phyloP scores from a whole-genome alignment of 805 yeast genomes.

The Lipomyces spencermartinsiae region DNA sequence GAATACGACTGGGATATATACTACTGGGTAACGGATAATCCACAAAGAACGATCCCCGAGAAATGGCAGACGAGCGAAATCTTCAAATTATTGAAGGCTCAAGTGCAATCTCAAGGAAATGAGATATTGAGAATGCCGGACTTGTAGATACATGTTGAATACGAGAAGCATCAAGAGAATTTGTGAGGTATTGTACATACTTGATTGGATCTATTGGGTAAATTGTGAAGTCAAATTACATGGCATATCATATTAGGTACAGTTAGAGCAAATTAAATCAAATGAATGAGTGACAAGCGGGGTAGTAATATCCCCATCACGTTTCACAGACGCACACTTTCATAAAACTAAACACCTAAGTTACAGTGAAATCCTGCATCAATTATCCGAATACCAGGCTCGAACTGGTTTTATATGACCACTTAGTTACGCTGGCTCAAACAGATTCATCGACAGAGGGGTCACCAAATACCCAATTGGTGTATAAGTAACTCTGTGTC shows the following conservation, averaged over 20 bases:
- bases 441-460: no score
- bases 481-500: no score
- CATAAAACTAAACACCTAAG: no score
- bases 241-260: neutral
- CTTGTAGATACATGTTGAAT: slow-evolving; percentile 44
- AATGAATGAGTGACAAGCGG: no score
- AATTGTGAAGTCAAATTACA: neutral
- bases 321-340: no score
- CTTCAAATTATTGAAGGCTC: slow-evolving; percentile 68
- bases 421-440: no score
- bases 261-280: no score
- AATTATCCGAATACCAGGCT: no score
- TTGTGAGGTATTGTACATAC: neutral
- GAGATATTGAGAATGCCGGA: slow-evolving; percentile 89
- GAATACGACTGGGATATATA: slow-evolving; percentile 99
- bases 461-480: no score
- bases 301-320: no score
- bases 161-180: neutral
- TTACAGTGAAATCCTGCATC: no score
- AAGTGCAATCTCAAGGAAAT: slow-evolving; percentile 69
- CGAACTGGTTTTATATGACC: no score
- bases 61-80: slow-evolving; percentile 76
- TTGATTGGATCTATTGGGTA: slow-evolving; percentile 4
- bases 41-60: slow-evolving; percentile 71
- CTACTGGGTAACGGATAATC: slow-evolving; percentile 92